Percentiles rank a stretch among this genome's conserved stretches.
Conservation (phyloP, 1,284 basidiomycete genomes). For the Rhizoctonia solani region DNA sequence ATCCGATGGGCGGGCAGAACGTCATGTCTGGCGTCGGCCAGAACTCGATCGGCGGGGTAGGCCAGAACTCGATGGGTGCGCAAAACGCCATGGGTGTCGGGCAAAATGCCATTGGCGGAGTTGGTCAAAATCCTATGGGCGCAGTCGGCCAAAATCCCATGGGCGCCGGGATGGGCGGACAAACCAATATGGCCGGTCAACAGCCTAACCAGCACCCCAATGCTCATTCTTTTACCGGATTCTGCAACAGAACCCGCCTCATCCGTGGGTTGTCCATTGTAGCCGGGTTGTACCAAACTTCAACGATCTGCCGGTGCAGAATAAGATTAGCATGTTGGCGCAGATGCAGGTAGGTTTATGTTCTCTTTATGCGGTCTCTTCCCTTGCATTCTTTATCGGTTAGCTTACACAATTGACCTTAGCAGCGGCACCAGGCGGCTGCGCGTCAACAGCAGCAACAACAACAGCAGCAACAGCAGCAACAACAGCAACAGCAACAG, state of each 20-base stretch:
- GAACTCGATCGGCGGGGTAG: not conserved
- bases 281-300: not conserved
- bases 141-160: not conserved
- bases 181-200: not conserved
- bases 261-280: conserved; percentile 18
- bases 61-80: no score
- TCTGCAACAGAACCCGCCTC: conserved; percentile 9
- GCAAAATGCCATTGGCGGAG: not conserved
- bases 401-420: not conserved
- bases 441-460: conserved; percentile 6
- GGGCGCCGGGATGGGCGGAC: not conserved
- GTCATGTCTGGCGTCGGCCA: not conserved
- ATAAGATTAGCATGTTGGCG: conserved; percentile 22
- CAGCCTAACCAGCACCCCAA: not conserved
- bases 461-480: conserved; percentile 6
- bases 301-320: conserved; percentile 8
- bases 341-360: conserved; percentile 51
- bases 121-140: not conserved
- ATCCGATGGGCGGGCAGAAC: not conserved
- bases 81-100: conserved; percentile 3
- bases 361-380: no score
- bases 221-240: conserved; percentile 3
- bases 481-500: conserved; percentile 18
- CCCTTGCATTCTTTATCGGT: not conserved
- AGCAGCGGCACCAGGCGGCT: not conserved